Evolutionary conservation across 257 asterid genomes (phyloP), one percentile per base, ranked within the genome.

Genomic region (Nicotiana undulata): DNA sequence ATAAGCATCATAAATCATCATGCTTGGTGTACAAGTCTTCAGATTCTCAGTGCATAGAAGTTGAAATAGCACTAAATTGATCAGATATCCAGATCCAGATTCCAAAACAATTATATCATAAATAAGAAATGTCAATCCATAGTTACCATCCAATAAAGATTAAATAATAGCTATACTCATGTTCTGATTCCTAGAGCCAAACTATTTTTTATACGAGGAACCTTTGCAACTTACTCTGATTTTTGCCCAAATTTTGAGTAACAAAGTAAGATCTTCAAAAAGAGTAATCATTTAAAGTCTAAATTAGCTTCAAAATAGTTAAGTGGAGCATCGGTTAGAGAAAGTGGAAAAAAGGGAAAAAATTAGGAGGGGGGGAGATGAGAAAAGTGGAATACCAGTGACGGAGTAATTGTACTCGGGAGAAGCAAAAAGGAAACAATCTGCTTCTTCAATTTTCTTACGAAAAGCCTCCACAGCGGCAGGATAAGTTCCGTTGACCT

Each of bases 401-500:
- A 93, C 83, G 2, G 99, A 93, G 84, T 93, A 95, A 82, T 93
- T 95, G 80, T 93, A 95, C 89, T 95, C 99, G 0, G 98, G 99
- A 5, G 99, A 93, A 44, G 97, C 98, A 77, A 95, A 95, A 70
- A 93, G 93, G 17, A 87, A 17, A 80, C 94, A 83, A 70, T 95
- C 98, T 65, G 98, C 98, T 59, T 91, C 90, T 46, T 79, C 85
- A 82, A 95, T 93, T 91, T 95, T 92, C 87, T 88, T 85, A 77
- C 99, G 88, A 77, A 95, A 95, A 49, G 91, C 93, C 89, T 93
- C 98, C 6, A 95, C 98, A 2, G 16, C 95, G 1, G 92, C 89
- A 0, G 98, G 99, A 83, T 60, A 93, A 6, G 92, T 90, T 4
- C 97, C 99, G 70, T 90, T 68, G 15, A 89, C 93, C 86, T 93